A percentile compares a stretch with the other conserved stretches of the same genome.
Evolutionary conservation across 2,329 filamentous ascomycete genomes (phyloP).

Genomic region (Beauveria asiatica): DNA sequence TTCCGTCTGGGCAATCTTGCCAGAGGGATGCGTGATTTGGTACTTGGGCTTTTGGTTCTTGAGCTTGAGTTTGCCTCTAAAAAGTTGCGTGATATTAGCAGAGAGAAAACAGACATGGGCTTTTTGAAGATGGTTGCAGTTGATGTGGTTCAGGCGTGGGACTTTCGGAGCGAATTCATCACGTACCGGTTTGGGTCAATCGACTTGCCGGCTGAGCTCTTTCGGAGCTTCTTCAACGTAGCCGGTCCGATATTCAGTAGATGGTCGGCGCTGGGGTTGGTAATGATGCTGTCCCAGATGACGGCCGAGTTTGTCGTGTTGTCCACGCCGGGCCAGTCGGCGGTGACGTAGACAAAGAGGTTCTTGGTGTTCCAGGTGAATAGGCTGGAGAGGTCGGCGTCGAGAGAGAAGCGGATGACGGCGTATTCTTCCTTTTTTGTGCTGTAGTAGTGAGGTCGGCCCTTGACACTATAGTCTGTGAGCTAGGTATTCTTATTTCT

Average conservation of each 20-base stretch:
- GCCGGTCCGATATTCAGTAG: slow-evolving; percentile 51
- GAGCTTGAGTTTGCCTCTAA: slow-evolving; percentile 64
- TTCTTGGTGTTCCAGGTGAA: slow-evolving; percentile 99
- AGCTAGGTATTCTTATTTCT: background rate
- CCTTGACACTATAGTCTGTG: slow-evolving; percentile 59
- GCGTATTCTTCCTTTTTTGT: slow-evolving; percentile 92
- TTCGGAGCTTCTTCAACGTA: slow-evolving; percentile 53
- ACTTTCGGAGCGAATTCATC: background rate
- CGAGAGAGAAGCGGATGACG: slow-evolving; percentile 84
- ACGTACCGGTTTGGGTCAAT: slow-evolving; percentile 49
- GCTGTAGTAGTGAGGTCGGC: slow-evolving; percentile 92
- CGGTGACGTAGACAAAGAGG: slow-evolving; percentile 91
- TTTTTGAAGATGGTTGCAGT: background rate
- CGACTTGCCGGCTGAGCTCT: slow-evolving; percentile 50
- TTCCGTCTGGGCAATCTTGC: slow-evolving; percentile 63
- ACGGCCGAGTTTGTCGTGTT: slow-evolving; percentile 61
- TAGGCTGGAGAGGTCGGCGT: slow-evolving; percentile 81
- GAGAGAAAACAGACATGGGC: background rate
- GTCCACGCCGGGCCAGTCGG: slow-evolving; percentile 49
- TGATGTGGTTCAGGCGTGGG: background rate
- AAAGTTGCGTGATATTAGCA: background rate
- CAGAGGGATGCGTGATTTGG: slow-evolving; percentile 84
- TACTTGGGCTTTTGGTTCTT: slow-evolving; percentile 90
- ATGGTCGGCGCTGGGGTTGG: slow-evolving; percentile 57
- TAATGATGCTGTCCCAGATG: slow-evolving; percentile 95